These are phyloP conservation scores for Suillus spraguei DNA, from an alignment of 768 basidiomycete species.

Conservation along the genomic window DNA sequence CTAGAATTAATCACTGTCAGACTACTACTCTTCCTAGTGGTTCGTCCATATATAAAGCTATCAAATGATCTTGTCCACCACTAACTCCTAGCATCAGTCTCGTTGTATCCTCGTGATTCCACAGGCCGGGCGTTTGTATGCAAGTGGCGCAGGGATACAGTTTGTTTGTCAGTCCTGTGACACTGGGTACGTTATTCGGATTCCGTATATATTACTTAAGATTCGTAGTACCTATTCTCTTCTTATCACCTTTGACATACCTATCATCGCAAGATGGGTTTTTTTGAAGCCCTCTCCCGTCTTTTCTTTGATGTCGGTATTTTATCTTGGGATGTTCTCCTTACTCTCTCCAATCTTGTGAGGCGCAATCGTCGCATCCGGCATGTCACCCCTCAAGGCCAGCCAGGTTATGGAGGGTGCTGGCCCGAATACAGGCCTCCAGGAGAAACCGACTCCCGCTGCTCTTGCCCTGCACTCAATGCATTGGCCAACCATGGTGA, in stretches of 20 bases:
- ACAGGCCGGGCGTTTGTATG: neutral
- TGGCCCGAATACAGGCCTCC: slow-evolving; percentile 73
- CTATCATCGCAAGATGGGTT: neutral
- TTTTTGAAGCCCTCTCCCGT: neutral
- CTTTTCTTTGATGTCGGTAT: slow-evolving; percentile 26
- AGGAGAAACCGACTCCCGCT: slow-evolving; percentile 64
- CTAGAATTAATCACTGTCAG: no score
- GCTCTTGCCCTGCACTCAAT: slow-evolving; percentile 76
- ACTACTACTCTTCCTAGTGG: no score
- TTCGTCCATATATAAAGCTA: no score
- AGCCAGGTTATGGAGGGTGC: slow-evolving; percentile 57
- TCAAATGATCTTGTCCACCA: no score
- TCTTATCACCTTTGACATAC: neutral
- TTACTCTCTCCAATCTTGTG: slow-evolving; percentile 55
- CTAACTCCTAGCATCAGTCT: neutral
- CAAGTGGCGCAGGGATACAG: neutral
- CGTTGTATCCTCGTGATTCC: neutral
- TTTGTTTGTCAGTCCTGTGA: neutral
- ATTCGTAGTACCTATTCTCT: neutral
- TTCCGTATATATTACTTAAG: neutral
- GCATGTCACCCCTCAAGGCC: slow-evolving; percentile 54
- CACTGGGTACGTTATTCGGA: neutral
- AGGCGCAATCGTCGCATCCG: slow-evolving; percentile 48
- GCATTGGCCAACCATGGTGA: slow-evolving; percentile 84
- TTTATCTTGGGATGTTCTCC: slow-evolving; percentile 52